Evolutionary conservation across 768 basidiomycete species (phyloP).

Genomic region (Royoungia palumana): DNA sequence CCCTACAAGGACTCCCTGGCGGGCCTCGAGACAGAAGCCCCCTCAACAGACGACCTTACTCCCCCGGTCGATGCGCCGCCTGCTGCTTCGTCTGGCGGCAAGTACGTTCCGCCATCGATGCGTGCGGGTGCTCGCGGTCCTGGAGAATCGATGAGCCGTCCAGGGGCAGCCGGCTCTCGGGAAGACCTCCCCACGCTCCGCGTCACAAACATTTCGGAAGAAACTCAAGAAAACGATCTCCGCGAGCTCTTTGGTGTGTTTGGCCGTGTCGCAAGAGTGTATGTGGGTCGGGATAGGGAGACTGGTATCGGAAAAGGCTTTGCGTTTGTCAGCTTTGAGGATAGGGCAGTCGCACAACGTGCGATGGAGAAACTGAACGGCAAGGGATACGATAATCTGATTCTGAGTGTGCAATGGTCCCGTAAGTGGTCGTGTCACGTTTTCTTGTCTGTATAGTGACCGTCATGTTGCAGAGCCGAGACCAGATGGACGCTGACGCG

Average conservation of each 20-base stretch:
- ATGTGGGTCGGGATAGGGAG: slow-evolving; percentile 91
- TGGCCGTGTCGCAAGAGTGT: slow-evolving; percentile 84
- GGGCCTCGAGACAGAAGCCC: slow-evolving; percentile 58
- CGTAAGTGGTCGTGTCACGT: slow-evolving; percentile 38
- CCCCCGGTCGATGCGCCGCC: slow-evolving; percentile 32
- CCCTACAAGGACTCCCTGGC: slow-evolving; percentile 95
- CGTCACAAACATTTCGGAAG: slow-evolving; percentile 94
- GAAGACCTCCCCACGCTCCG: slow-evolving; percentile 96
- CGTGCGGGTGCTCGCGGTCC: slow-evolving; percentile 64
- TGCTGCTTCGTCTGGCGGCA: slow-evolving; percentile 52
- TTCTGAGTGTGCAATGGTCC: slow-evolving; percentile 66
- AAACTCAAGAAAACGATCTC: slow-evolving; percentile 91
- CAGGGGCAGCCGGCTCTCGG: slow-evolving; percentile 50
- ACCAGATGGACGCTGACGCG: slow-evolving; percentile 40
- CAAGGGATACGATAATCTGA: slow-evolving; percentile 89
- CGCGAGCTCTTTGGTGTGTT: slow-evolving; percentile 87
- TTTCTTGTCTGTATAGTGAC: neutral
- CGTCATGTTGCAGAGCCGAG: slow-evolving; percentile 36
- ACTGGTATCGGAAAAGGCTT: slow-evolving; percentile 95
- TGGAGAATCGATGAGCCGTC: slow-evolving; percentile 67
- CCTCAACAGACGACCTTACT: slow-evolving; percentile 36
- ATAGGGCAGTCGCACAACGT: slow-evolving; percentile 68
- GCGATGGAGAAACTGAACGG: slow-evolving; percentile 94
- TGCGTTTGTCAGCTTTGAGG: slow-evolving; percentile 96
- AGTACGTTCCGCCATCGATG: slow-evolving; percentile 95